A percentile compares a stretch with the other conserved stretches of the same genome.
Evolutionary conservation across 1,284 basidiomycete species (phyloP).

Genomic region (Abortiporus biennis): DNA sequence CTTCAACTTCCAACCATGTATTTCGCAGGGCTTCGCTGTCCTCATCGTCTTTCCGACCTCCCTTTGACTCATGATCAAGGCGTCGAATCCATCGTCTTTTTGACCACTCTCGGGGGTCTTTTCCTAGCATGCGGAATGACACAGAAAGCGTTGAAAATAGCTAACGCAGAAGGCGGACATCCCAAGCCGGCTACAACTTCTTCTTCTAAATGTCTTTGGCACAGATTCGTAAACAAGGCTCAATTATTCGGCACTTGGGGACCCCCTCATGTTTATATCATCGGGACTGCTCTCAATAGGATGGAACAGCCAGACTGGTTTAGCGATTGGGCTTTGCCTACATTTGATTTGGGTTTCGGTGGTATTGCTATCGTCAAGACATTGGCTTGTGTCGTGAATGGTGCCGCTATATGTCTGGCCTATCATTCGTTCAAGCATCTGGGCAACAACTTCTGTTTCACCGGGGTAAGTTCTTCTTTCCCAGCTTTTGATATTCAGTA

Average conservation of each 20-base stretch:
- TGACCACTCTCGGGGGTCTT: constrained; percentile 12
- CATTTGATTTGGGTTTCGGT: constrained; percentile 7
- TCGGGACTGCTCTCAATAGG: constrained; percentile 6
- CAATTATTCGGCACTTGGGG: background rate
- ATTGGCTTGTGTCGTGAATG: constrained; percentile 7
- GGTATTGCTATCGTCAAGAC: constrained; percentile 5
- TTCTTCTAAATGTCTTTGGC: no score
- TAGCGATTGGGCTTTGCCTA: constrained; percentile 7
- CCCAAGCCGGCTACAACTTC: background rate
- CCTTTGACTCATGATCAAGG: constrained; percentile 10
- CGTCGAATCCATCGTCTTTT: constrained; percentile 10
- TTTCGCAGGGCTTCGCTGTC: constrained; percentile 10
- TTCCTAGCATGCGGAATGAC: constrained; percentile 5
- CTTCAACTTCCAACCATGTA: constrained; percentile 9
- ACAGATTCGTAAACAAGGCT: no score
- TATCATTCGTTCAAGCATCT: constrained; percentile 3
- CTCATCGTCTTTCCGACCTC: constrained; percentile 7
- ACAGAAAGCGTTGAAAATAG: background rate
- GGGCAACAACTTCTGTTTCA: constrained; percentile 2
- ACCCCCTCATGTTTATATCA: constrained; percentile 10
- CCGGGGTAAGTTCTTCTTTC: constrained; percentile 1
- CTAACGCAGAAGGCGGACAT: background rate
- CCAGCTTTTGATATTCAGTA: background rate
- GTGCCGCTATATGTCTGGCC: background rate
- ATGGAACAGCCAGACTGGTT: constrained; percentile 14